Base-by-base conservation (phyloP, 1,284 basidiomycete genomes). In the Austroboletus novae-zelandiae region DNA sequence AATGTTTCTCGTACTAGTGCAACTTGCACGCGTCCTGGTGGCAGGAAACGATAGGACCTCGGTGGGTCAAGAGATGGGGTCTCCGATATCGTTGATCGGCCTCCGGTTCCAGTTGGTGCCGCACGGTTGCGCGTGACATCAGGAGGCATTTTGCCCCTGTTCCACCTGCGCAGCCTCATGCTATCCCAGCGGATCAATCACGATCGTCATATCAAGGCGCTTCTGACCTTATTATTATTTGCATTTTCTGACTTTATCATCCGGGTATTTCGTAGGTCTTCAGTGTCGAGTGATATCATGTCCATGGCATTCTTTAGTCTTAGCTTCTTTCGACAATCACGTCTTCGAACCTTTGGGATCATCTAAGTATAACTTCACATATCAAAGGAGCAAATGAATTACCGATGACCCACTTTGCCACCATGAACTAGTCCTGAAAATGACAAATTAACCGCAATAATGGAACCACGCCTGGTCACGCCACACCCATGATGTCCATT, bases 101-200 rank as follows among this genome's bases (percentile, higher is more conserved):
- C 14, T 20, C 20, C 20, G 3, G n/a, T 48, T 27, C 17, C 17
- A n/a, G n/a, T 15, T 51, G 50, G 29, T 27, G 39, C 14, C 9
- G 20, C 14, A 14, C 14, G 37, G 37, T 25, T 27, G 10, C 29
- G 41, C 37, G 17, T 40, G 54, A 31, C 40, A 40, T 36, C 41
- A 44, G 25, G 48, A 10, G 40, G 52, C 27, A 40, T 25, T 20
- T 55, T 35, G 20, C 41, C 54, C 52, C 44, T 37, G 48, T 53
- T 41, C 52, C 52, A 44, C 36, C 5, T 32, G 34, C 18, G 20
- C 29, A 48, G 15, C 35, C 35, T n/a, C 20, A 15, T 40, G 35
- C 41, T 36, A 42, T 17, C n/a, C 30, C 27, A 18, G 23, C 29
- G 53, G 25, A 52, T 45, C 48, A 41, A 37, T 56, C 53, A 55